Base-by-base conservation (phyloP, 352 stramenopile species). In the Aphanomyces invadans region DNA sequence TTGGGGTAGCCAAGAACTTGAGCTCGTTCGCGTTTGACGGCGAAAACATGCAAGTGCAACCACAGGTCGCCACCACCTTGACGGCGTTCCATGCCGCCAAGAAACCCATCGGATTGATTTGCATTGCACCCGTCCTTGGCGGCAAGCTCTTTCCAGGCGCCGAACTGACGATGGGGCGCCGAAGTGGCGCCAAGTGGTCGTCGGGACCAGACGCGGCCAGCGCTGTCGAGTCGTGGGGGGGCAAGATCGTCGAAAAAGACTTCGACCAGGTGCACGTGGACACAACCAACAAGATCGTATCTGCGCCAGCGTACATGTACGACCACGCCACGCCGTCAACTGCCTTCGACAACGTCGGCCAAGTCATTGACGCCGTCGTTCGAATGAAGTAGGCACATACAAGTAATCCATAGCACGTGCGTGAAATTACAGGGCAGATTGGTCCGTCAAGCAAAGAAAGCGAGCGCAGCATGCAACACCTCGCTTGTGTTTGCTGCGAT, bases 1-100 rank as follows among this genome's bases (percentile, higher is more conserved):
- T 78, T 63, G 73, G 73, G 3, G 73, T 65, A n/a, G 73, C 73
- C 1, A 78, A 78, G 68, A 78, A 78, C 68, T 45, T 78, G 5
- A 76, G 67, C 29, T 64, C 42, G 23, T 78, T 76, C 44, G 73
- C 68, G 19, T 42, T 70, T 38, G 55, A 74, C 11, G 73, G 73
- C 39, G 26, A 69, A 2, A 60, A 78, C 23, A 77, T 78, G 73
- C 64, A 67, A 5, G 73, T 78, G n/a, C 57, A 75, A 28, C 42
- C 55, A 28, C 55, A 68, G 32, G 67, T 78, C n/a, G 45, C 46
- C 12, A 42, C 36, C 21, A 32, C 74, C 1, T 21, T 78, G 3
- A 61, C 67, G 31, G 53, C 65, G 10, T 78, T 78, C 62, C 54
- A 74, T 31, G 32, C 44, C 11, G 64, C 59, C 25, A 71, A 65